Evolutionary conservation across 1,139 yeast species (phyloP), one percentile per base, ranked within the genome.

Genomic region (Yueomyces sp.): DNA sequence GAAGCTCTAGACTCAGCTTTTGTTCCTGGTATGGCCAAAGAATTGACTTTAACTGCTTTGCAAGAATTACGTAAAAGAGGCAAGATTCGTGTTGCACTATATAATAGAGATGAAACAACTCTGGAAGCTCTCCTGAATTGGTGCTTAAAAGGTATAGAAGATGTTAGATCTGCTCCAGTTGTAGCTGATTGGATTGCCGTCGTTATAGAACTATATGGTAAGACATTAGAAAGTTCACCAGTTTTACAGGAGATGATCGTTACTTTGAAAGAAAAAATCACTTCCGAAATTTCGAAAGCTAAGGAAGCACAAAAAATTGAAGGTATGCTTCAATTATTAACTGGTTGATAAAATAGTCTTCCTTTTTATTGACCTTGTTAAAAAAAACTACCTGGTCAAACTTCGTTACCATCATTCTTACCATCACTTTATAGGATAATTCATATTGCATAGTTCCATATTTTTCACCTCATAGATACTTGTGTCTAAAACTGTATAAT

Each of bases 1-100:
- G 96, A 89, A 51, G 96, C 97, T 2, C 71, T 91, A 43, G 96
- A 91, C 60, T 73, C 81, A 48, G 96, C 95, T 1, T 78, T 91
- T 52, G 69, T 75, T 19, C 73, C 81, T 3, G 95, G 95, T 3
- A 72, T 81, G 57, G 77, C 91, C 1, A 76, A 78, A 48, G 96
- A 87, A 54, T 71, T 80, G 48, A 82, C 95, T 0, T 68, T 85
- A 9, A 81, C 95, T 9, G 85, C 86, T 4, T 68, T 91, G 46
- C 80, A 79, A 51, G 97, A 91, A 63, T 73, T 91, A 54, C 81
- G 84, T 57, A 80, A 76, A 53, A 75, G 96, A 48, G 96, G 96
- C 37, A 93, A 91, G 60, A 78, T 89, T 42, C 73, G 87, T 55
- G 77, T 81, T 28, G 76, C 95, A 1, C 66, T 91, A 44, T 68